Evolutionary conservation across 352 stramenopile species (phyloP), one percentile per base, ranked within the genome.

Genomic region (Pythium guiyangense): DNA sequence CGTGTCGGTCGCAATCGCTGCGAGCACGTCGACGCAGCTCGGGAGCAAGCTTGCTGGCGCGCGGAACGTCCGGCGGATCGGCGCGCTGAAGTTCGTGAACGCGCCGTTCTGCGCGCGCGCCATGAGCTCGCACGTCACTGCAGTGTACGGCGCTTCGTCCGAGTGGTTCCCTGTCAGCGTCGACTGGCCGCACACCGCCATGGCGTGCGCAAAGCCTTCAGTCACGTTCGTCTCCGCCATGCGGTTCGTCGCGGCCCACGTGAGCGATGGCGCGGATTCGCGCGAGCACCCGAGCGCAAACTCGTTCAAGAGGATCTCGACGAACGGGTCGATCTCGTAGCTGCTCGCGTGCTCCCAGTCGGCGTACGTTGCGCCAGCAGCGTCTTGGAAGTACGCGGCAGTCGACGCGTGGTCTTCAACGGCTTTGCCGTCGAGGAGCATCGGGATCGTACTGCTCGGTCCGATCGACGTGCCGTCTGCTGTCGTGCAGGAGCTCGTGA

Each of bases 21-120:
- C 73, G 31, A 90, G 54, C 4, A 79, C 64, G 11, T 70, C 60
- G 34, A 88, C 68, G 47, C 79, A 90, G 46, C 73, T 83, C 8
- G 79, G 79, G 45, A 88, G 49, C 22, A 88, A 57, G 22, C 73
- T 59, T 25, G 66, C 49, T 0, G 73, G 64, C 9, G 59, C 70
- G 26, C 74, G 67, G 45, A 86, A 88, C 29, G 80, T 74, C 14
- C 74, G 45, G 10, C 77, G 77, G 20, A 88, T 73, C n/a, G 73
- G 73, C 10, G 73, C 63, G 47, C 79, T 90, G 46, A 86, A 87
- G 57, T 85, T 90, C 15, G 77, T 88, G 54, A 90, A 88, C 12
- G 84, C 77, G n/a, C 79, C 75, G 49, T 90, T 90, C 58, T 86
- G 73, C 45, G 85, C 59, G 10, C 73, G 79, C 45, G 75, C 68